These are phyloP conservation scores for Leccinum longicurvipes DNA, from an alignment of 768 basidiomycete species.

Conservation along the genomic window DNA sequence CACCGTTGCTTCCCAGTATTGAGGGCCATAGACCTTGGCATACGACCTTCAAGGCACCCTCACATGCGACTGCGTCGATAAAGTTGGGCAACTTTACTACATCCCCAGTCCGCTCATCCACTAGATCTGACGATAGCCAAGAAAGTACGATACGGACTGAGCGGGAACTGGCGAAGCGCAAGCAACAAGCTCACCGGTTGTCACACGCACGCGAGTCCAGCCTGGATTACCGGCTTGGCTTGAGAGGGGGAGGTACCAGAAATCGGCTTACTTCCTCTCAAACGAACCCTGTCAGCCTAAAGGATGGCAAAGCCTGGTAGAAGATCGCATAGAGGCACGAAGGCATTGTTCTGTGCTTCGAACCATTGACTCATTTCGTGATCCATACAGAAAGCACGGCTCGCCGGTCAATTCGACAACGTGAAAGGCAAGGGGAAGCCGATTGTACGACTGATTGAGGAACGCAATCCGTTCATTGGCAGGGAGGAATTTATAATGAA, in stretches of 20 bases:
- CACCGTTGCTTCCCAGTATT: slow-evolving; percentile 52
- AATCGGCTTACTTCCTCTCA: slow-evolving; percentile 19
- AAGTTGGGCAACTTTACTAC: slow-evolving; percentile 47
- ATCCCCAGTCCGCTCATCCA: slow-evolving; percentile 13
- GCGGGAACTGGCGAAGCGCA: slow-evolving; percentile 50
- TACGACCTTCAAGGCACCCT: slow-evolving; percentile 61
- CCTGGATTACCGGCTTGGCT: slow-evolving; percentile 72
- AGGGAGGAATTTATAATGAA: slow-evolving; percentile 85
- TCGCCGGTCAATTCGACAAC: slow-evolving; percentile 67
- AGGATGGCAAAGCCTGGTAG: slow-evolving; percentile 73
- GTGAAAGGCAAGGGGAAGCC: slow-evolving; percentile 66
- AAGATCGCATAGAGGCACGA: slow-evolving; percentile 74
- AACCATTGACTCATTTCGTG: background rate
- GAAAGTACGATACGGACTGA: slow-evolving; percentile 43
- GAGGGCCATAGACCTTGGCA: slow-evolving; percentile 67
- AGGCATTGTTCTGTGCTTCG: slow-evolving; percentile 4
- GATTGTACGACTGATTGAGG: slow-evolving; percentile 39
- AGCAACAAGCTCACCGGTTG: slow-evolving; percentile 52
- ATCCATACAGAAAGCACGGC: slow-evolving; percentile 52
- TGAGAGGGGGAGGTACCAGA: slow-evolving; percentile 28
- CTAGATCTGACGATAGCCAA: slow-evolving; percentile 23
- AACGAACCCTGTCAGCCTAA: slow-evolving; percentile 61
- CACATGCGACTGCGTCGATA: slow-evolving; percentile 50
- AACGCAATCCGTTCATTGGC: slow-evolving; percentile 63
- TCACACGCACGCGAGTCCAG: slow-evolving; percentile 66